Evolutionary conservation across 495 filamentous ascomycete genomes (phyloP), one percentile per base, ranked within the genome.

Genomic region (Daldinia concentrica): DNA sequence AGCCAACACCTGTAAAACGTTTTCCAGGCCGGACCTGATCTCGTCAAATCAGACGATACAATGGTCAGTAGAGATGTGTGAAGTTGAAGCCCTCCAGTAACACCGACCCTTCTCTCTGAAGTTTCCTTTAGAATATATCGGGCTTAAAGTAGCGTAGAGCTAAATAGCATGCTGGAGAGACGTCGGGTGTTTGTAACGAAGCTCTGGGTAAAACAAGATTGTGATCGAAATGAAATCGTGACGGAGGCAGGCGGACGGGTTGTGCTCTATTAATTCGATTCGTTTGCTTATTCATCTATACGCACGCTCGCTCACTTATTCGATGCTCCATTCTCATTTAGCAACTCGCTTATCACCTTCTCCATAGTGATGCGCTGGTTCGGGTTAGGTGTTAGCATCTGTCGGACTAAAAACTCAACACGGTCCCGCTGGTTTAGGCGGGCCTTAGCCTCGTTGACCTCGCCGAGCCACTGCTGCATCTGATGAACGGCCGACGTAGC

Each of bases 401-500:
- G 80, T 48, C 76, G 63, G 9, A 84, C 76, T 12, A 85, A 60
- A 19, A 71, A 73, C 62, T 85, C 82, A 17, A 84, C 68, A 52
- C 77, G 77, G 60, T 85, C 82, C 19, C 71, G 71, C 0, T 62
- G 32, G 65, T 81, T 76, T 0, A 85, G 78, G 27, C 64, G 70
- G 12, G 45, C 68, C 45, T 81, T 79, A 43, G 79, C 78, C 48
- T 76, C 73, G 36, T 76, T 79, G 55, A 85, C 68, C 68, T 85
- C 83, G 58, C 22, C 48, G 58, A 85, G 77, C 83, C 83, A 85
- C 60, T 76, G 74, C 26, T 79, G 79, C 83, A 85, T 85, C 62
- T 82, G 79, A 1, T 71, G 12, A 5, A 79, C 78, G 4, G 83
- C 82, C 22, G 80, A 76, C 2, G 69, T 30, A 6, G 67, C 32